Conservation (phyloP, 1,284 basidiomycete genomes). For the Papiliotrema terrestris region DNA sequence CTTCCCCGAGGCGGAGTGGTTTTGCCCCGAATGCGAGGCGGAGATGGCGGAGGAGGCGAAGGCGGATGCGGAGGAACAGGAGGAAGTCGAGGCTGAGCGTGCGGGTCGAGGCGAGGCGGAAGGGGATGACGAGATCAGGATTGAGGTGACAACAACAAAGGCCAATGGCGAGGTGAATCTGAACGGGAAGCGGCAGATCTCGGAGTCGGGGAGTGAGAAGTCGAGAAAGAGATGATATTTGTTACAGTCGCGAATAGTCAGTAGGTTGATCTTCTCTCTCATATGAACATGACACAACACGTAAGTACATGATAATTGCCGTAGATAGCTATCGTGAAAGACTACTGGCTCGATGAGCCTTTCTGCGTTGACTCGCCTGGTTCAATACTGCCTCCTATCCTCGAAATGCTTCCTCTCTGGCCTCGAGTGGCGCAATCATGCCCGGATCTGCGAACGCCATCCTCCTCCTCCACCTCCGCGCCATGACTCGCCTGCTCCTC, state of each 20-base stretch:
- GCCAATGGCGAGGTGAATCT: background rate
- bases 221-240: background rate
- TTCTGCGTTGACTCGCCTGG: background rate
- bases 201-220: background rate
- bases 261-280: too few species aligned
- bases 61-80: background rate
- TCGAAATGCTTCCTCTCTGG: too few species aligned
- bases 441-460: background rate
- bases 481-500: background rate
- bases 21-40: constrained; percentile 67
- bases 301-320: background rate
- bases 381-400: too few species aligned
- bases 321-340: background rate
- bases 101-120: background rate
- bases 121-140: background rate
- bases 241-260: too few species aligned
- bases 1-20: constrained; percentile 89
- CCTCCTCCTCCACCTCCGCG: background rate
- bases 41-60: constrained; percentile 8
- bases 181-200: background rate
- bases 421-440: too few species aligned
- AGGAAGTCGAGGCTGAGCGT: constrained; percentile 1
- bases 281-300: background rate
- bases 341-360: too few species aligned
- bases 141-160: background rate